A percentile compares a stretch with the other conserved stretches of the same genome.
Conservation (phyloP, 768 basidiomycete species). For the Lactifluus rugatus region DNA sequence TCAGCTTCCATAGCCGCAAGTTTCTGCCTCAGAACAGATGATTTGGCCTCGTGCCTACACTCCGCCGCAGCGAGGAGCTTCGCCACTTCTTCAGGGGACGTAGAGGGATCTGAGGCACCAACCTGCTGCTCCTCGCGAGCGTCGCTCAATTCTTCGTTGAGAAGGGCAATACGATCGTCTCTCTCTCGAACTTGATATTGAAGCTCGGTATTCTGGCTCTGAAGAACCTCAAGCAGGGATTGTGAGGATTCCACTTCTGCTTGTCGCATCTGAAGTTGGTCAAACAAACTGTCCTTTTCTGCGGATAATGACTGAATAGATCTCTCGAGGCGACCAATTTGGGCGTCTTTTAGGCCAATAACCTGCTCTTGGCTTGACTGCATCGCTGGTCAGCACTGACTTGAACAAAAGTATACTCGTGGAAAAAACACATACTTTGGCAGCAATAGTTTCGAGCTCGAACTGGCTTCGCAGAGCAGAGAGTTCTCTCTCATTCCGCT, state of each 20-base stretch:
- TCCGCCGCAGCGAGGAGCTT: constrained; percentile 66
- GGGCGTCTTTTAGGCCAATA: constrained; percentile 44
- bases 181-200: constrained; percentile 81
- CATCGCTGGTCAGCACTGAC: constrained; percentile 11
- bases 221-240: constrained; percentile 61
- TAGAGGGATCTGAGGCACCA: constrained; percentile 35
- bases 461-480: constrained; percentile 54
- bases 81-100: constrained; percentile 55
- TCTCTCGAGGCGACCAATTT: constrained; percentile 60
- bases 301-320: constrained; percentile 57
- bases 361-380: constrained; percentile 68
- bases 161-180: constrained; percentile 56
- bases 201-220: constrained; percentile 72
- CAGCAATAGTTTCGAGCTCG: constrained; percentile 64
- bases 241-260: constrained; percentile 83
- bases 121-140: constrained; percentile 48
- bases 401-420: background rate
- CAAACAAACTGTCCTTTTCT: constrained; percentile 77
- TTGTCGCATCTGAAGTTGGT: constrained; percentile 78
- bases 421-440: constrained; percentile 46
- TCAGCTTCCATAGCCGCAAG: constrained; percentile 67
- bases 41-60: constrained; percentile 62
- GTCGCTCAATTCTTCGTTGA: constrained; percentile 64
- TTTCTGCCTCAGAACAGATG: constrained; percentile 61
- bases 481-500: constrained; percentile 68